phyloP scores from a whole-genome alignment of 176 grass and related monocot genomes.

The Urochloa ruziziensis region DNA sequence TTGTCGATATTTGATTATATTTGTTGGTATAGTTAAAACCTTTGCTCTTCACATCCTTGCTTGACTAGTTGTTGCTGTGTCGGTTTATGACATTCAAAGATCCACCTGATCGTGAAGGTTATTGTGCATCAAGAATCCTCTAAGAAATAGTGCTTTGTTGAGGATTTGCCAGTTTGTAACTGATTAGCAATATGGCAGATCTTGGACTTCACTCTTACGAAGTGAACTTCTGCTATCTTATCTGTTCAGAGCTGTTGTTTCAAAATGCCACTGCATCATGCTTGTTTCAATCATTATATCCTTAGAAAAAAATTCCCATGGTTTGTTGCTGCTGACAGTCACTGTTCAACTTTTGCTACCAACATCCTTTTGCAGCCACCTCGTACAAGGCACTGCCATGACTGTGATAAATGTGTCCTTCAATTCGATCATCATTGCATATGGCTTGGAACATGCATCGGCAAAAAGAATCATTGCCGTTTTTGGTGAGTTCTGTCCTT shows the following conservation, averaged over 20 bases:
- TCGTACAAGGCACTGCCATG: conserved; percentile 86
- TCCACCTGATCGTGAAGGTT: background rate
- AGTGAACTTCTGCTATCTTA: background rate
- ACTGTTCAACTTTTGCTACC: conserved; percentile 30
- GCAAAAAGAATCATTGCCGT: conserved; percentile 84
- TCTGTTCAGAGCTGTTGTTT: conserved; percentile 6
- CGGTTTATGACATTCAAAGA: background rate
- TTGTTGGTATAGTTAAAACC: no score
- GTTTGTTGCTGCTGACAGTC: conserved; percentile 18
- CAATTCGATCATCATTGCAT: conserved; percentile 99
- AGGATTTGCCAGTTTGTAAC: background rate
- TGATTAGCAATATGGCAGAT: background rate
- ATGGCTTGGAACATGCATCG: conserved; percentile 97
- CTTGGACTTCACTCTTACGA: background rate
- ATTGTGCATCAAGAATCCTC: background rate
- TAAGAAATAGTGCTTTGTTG: background rate
- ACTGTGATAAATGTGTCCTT: conserved; percentile 97
- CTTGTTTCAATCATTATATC: conserved; percentile 13
- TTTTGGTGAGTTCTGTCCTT: conserved; percentile 77
- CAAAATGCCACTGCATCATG: background rate
- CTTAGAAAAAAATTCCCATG: conserved; percentile 18
- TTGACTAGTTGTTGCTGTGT: conserved; percentile 14
- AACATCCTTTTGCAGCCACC: conserved; percentile 72
- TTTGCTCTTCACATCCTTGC: no score
- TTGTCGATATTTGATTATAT: conserved; percentile 1